Evolutionary conservation across 176 grass and related monocot species (phyloP), one percentile per base, ranked within the genome.

Genomic region (Puya raimondii): DNA sequence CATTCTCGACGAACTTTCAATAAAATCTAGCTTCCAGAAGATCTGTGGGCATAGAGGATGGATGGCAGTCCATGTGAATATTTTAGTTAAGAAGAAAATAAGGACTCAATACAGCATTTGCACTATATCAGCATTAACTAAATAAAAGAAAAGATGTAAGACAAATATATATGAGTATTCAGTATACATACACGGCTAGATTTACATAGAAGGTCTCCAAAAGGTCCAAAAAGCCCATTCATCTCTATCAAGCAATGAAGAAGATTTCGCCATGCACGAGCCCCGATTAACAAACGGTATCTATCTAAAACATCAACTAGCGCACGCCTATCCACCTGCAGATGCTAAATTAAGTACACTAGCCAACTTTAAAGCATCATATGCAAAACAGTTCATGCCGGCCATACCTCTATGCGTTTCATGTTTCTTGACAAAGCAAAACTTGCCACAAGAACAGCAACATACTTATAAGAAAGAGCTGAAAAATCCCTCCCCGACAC

Each of bases 1-100:
- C 89, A 97, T 97, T 70, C 94, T 84, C 59, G 89, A 97, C 74
- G 89, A 92, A 85, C 94, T 78, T 85, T 97, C 94, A 59, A 85
- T 90, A 71, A 89, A 83, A 74, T 97, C 89, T 81, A 97, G 82
- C 80, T 97, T 97, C 94, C 84, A 97, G 69, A 90, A 90, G 74
- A 85, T 49, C 94, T 97, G 81, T 42, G 33, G 4, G 13, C 75
- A 17, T 63, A 59, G 11, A 47, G 72, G 67, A 68, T 47, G 69
- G 27, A 10, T 47, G 58, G 7, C 17, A 49, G 50, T 10, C 6
- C 15, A 20, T 10, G 22, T 48, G 23, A 22, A 54, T 63, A 21
- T 11, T 2, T 61, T 21, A 64, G 50, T 57, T 72, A n/a, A 4
- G 8, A 51, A 58, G n/a, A 47, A 47, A 48, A 50, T 21, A 70